These are phyloP conservation scores for Flaveria linearis DNA, from an alignment of 129 eudicot genomes.

Conservation along the genomic window DNA sequence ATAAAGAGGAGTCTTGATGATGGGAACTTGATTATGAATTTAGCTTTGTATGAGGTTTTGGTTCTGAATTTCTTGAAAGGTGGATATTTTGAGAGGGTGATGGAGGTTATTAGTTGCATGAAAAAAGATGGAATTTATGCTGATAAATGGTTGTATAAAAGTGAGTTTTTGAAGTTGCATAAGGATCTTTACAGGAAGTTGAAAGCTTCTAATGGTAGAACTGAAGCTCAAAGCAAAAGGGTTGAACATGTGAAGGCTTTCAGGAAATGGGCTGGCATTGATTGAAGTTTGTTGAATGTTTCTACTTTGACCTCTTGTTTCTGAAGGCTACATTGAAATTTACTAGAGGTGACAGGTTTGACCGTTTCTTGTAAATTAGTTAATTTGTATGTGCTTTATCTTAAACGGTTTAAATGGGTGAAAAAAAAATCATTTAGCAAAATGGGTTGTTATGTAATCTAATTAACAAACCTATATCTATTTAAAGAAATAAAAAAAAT, in stretches of 20 bases:
- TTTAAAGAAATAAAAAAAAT: not conserved
- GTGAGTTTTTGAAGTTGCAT: slow-evolving; percentile 66
- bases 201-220: slow-evolving; percentile 49
- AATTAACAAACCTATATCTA: too few relatives aligned
- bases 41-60: slow-evolving; percentile 74
- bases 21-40: slow-evolving; percentile 33
- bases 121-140: slow-evolving; percentile 51
- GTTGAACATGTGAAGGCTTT: slow-evolving; percentile 71
- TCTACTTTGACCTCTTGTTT: slow-evolving; percentile 4
- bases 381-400: not conserved
- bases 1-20: slow-evolving; percentile 55
- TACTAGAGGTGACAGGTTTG: not conserved
- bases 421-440: not conserved
- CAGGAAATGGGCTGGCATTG: slow-evolving; percentile 62
- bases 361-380: not conserved
- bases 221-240: slow-evolving; percentile 71
- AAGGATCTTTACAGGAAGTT: slow-evolving; percentile 66
- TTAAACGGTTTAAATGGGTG: not conserved
- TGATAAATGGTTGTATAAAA: slow-evolving; percentile 69
- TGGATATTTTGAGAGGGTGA: slow-evolving; percentile 93
- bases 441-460: too few relatives aligned
- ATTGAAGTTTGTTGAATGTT: slow-evolving; percentile 24
- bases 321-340: not conserved
- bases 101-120: slow-evolving; percentile 75
- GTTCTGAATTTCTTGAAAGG: slow-evolving; percentile 65